Percentiles rank a stretch among this genome's conserved stretches.
Conservation (phyloP, 306 rosid genomes). For the Inga laurina region DNA sequence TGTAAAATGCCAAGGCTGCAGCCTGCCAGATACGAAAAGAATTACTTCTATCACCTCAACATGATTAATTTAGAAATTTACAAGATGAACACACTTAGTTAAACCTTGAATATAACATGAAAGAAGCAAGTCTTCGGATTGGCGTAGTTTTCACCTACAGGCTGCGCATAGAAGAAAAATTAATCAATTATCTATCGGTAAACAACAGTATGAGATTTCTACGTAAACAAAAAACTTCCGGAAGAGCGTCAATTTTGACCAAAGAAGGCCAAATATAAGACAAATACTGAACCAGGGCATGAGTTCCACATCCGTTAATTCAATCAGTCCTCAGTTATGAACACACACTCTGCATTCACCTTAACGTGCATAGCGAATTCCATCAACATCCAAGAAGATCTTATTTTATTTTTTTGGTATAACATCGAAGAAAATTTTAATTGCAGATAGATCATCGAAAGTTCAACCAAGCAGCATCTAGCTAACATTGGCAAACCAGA, state of each 20-base stretch:
- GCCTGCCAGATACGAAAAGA: slow-evolving; percentile 59
- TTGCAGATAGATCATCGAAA: neutral
- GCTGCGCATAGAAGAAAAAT: slow-evolving; percentile 47
- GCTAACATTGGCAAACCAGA: slow-evolving; percentile 4
- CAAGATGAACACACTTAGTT: neutral
- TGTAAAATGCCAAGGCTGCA: slow-evolving; percentile 90
- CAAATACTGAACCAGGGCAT: neutral
- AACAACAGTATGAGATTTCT: neutral
- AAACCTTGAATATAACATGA: slow-evolving; percentile 96
- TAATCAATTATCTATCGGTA: neutral
- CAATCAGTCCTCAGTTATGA: neutral
- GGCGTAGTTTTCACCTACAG: slow-evolving; percentile 86
- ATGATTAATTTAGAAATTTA: neutral
- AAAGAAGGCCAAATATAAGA: neutral
- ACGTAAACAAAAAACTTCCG: neutral
- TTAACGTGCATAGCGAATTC: neutral
- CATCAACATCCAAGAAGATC: neutral
- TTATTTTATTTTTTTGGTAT: no score
- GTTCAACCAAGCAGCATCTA: neutral
- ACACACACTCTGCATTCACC: neutral
- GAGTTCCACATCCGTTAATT: neutral
- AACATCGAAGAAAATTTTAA: neutral
- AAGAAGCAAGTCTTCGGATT: slow-evolving; percentile 94
- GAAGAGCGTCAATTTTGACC: neutral
- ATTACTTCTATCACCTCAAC: slow-evolving; percentile 21